These are phyloP conservation scores for Solidago caesia DNA, from an alignment of 129 eudicot species.

Conservation along the genomic window DNA sequence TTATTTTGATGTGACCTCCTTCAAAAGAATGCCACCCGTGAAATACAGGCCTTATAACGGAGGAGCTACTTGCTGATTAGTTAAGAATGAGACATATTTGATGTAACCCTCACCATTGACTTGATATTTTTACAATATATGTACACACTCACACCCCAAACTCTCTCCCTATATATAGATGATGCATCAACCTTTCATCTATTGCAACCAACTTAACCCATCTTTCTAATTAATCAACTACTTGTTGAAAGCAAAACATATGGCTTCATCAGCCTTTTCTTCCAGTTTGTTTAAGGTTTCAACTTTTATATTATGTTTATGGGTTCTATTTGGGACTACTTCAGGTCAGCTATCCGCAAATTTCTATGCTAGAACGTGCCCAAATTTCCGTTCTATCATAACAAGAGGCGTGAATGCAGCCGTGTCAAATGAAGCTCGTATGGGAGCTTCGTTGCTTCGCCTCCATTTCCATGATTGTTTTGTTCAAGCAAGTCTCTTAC, in stretches of 20 bases:
- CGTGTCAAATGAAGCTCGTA: slow-evolving; percentile 41
- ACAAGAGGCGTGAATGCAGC: slow-evolving; percentile 34
- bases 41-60: too few relatives aligned
- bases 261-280: slow-evolving; percentile 23
- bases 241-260: not conserved
- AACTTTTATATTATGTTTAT: slow-evolving; percentile 15
- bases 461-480: slow-evolving; percentile 58
- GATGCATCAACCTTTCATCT: not conserved
- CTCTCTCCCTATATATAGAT: too few relatives aligned
- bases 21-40: too few relatives aligned
- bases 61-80: too few relatives aligned
- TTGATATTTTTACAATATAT: too few relatives aligned
- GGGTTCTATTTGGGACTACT: slow-evolving; percentile 24
- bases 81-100: too few relatives aligned
- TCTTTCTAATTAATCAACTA: not conserved
- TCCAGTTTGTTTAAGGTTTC: not conserved
- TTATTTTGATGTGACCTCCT: too few relatives aligned
- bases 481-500: slow-evolving; percentile 40
- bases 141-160: too few relatives aligned
- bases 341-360: slow-evolving; percentile 31
- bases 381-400: slow-evolving; percentile 32
- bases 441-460: slow-evolving; percentile 58
- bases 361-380: slow-evolving; percentile 40
- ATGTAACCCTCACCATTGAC: too few relatives aligned
- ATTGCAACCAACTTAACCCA: slow-evolving; percentile 10